Conservation (phyloP, 225 moss, liverwort and hornwort species). For the Pleurozium schreberi region DNA sequence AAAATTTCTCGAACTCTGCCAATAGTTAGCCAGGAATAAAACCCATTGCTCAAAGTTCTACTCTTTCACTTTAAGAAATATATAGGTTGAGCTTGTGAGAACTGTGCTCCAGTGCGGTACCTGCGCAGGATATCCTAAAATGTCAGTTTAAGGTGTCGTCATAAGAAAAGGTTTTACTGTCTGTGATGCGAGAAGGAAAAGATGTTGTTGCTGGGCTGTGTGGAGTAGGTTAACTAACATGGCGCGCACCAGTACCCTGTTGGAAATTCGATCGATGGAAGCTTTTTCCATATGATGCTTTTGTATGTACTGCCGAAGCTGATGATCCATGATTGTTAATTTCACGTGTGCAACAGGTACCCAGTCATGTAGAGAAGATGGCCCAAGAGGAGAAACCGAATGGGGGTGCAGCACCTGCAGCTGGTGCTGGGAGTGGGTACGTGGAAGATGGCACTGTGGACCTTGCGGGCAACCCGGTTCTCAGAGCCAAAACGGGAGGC, state of each 20-base stretch:
- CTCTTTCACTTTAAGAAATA: neutral
- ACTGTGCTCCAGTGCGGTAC: neutral
- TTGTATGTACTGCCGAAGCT: neutral
- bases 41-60: neutral
- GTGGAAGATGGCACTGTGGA: slow-evolving; percentile 69
- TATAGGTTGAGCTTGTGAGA: neutral
- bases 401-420: neutral
- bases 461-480: slow-evolving; percentile 31
- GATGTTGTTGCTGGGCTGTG: neutral
- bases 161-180: neutral
- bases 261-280: neutral
- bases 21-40: neutral
- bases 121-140: neutral
- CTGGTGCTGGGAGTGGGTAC: slow-evolving; percentile 4
- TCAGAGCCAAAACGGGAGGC: slow-evolving; percentile 61
- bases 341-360: neutral
- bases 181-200: neutral
- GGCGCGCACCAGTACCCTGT: neutral
- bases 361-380: neutral
- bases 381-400: neutral
- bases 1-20: too few relatives aligned
- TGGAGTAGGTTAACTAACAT: slow-evolving; percentile 1
- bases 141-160: neutral
- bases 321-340: neutral
- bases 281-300: neutral